Percentiles rank a stretch among this genome's conserved stretches.
Evolutionary conservation across 768 basidiomycete genomes (phyloP).

Genomic region (Auriscalpium microsporum): DNA sequence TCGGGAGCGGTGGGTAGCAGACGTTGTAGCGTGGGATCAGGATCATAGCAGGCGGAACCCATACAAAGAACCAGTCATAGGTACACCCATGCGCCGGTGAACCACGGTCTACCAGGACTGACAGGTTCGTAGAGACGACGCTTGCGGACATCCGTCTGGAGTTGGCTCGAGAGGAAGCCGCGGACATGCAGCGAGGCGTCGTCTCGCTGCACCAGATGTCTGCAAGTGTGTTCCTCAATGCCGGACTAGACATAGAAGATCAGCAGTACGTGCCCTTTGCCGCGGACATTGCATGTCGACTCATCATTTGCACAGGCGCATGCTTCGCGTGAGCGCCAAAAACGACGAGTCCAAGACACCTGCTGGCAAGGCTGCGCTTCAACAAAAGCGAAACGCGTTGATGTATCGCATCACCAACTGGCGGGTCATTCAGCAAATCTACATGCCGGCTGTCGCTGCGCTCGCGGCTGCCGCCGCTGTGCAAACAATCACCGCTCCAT

Average conservation of each 20-base stretch:
- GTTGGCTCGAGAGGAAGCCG: background rate
- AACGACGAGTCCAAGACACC: background rate
- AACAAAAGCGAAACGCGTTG: slow-evolving; percentile 1
- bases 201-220: background rate
- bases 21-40: background rate
- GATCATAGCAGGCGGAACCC: background rate
- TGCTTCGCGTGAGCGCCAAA: background rate
- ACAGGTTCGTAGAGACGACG: background rate
- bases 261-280: background rate
- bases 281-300: too few species aligned
- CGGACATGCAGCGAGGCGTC: background rate
- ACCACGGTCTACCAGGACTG: too few species aligned
- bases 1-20: background rate
- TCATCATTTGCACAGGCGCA: background rate
- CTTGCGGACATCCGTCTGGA: background rate
- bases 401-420: slow-evolving; percentile 1
- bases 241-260: background rate
- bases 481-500: too few species aligned
- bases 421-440: slow-evolving; percentile 1
- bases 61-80: background rate
- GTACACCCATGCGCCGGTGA: background rate
- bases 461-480: too few species aligned
- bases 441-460: background rate
- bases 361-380: background rate
- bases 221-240: background rate